Base-by-base conservation (phyloP, 2,329 filamentous ascomycete species). In the Cyclaneusma minus region DNA sequence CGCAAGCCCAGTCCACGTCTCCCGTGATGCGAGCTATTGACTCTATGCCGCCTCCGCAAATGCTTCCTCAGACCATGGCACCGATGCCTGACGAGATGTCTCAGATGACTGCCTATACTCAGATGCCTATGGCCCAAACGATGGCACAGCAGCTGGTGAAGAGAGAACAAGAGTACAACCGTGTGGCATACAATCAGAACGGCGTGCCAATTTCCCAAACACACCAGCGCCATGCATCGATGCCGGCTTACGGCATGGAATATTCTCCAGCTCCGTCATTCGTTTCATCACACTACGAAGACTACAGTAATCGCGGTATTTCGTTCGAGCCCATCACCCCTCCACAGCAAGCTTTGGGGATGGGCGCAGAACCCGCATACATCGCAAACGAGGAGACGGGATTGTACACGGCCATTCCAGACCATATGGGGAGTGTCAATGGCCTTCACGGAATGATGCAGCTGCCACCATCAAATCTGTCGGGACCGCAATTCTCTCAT, bases 241-340 rank as follows among this genome's bases (percentile, higher is more conserved):
- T 98, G 84, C 89, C 89, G 25, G 80, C 84, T 12, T 98, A 92
- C 50, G 68, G 59, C 24, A 76, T 95, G 51, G 89, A 98, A 55
- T 98, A 95, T 60, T 98, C 89, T 10, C 89, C 89, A 28, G 89
- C 89, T 0, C 89, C 89, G 3, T 95, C 89, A 2, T 95, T 95
- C 46, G 85, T 93, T 27, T 95, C 89, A n/a, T 95, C 89, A 1
- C 85, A 94, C 45, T 93, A 87, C 44, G 89, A 95, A 49, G 87
- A 95, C 51, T 98, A 94, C 62, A 92, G 83, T 68, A 87, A 85
- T 49, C 79, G 89, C 31, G 89, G 84, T 27, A 73, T 95, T 44
- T 95, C 87, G 3, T 98, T 87, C 49, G 89, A 98, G 62, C 89
- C 89, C 27, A 73, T 98, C 41, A 98, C 89, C 0, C 89, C 89